A percentile compares a stretch with the other conserved stretches of the same genome.
Conservation (phyloP, 2,329 filamentous ascomycete genomes). For the Epichloe hybrida region DNA sequence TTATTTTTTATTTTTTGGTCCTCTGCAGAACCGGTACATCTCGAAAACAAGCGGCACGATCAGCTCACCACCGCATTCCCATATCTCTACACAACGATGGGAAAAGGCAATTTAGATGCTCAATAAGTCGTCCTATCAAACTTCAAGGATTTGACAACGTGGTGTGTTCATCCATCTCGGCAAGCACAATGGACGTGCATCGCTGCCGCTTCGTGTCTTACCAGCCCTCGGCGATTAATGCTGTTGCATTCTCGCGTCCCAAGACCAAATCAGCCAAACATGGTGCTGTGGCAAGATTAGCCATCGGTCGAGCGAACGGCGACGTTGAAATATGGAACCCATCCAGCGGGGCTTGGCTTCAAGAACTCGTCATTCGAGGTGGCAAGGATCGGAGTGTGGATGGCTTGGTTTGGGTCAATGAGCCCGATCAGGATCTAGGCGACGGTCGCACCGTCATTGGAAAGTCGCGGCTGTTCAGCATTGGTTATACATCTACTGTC, state of each 20-base stretch:
- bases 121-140: background rate
- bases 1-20: constrained; percentile 10
- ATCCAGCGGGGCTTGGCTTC: constrained; percentile 66
- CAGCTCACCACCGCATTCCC: constrained; percentile 2
- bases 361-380: constrained; percentile 75
- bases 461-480: constrained; percentile 80
- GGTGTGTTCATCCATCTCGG: background rate
- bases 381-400: constrained; percentile 80
- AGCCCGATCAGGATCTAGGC: constrained; percentile 57
- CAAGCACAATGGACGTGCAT: constrained; percentile 72
- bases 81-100: background rate
- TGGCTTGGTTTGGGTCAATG: constrained; percentile 81
- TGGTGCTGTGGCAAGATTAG: constrained; percentile 54
- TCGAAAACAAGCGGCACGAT: background rate
- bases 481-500: constrained; percentile 81
- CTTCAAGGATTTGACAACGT: background rate
- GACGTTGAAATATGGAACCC: constrained; percentile 98
- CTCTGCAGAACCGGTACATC: background rate
- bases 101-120: background rate
- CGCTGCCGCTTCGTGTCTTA: constrained; percentile 92
- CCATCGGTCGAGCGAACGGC: constrained; percentile 84
- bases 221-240: constrained; percentile 83
- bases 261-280: constrained; percentile 31
- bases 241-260: constrained; percentile 82
- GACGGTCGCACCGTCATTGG: constrained; percentile 52